Percentiles rank a stretch among this genome's conserved stretches.
These are phyloP conservation scores for Talinum fruticosum DNA, from an alignment of 148 eudicot species.

Conservation along the genomic window DNA sequence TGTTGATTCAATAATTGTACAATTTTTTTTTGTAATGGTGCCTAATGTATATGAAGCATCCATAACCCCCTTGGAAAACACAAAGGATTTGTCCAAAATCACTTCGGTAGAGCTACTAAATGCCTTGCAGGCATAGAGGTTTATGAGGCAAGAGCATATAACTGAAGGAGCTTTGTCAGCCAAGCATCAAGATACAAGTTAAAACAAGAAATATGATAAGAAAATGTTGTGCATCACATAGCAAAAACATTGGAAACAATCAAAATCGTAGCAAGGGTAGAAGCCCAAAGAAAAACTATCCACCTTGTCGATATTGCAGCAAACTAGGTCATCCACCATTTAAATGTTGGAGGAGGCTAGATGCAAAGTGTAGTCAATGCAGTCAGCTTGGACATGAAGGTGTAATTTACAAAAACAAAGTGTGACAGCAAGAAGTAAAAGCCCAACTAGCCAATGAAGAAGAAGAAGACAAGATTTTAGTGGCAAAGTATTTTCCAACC, in stretches of 20 bases:
- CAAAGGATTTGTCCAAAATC: no score
- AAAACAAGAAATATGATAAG: not conserved
- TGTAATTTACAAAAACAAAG: not conserved
- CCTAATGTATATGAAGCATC: no score
- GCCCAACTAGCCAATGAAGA: not conserved
- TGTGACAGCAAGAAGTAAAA: not conserved
- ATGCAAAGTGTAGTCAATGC: not conserved
- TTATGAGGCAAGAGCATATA: no score
- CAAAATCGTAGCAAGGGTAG: not conserved
- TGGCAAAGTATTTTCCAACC: not conserved
- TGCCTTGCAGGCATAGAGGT: no score
- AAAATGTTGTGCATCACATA: not conserved
- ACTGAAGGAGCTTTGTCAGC: not conserved
- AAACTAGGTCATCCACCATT: conserved; percentile 11
- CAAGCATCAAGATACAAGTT: not conserved
- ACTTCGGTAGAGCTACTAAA: no score
- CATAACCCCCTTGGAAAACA: no score
- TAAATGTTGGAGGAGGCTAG: conserved; percentile 13
- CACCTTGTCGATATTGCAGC: conserved; percentile 17
- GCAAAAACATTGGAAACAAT: not conserved
- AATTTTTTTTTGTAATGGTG: no score
- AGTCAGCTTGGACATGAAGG: not conserved
- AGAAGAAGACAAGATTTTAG: not conserved
- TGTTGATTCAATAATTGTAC: no score
- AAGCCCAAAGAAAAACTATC: not conserved